These are phyloP conservation scores for Trichomonas tenax DNA, from an alignment of 208 protist genomes.

Conservation along the genomic window DNA sequence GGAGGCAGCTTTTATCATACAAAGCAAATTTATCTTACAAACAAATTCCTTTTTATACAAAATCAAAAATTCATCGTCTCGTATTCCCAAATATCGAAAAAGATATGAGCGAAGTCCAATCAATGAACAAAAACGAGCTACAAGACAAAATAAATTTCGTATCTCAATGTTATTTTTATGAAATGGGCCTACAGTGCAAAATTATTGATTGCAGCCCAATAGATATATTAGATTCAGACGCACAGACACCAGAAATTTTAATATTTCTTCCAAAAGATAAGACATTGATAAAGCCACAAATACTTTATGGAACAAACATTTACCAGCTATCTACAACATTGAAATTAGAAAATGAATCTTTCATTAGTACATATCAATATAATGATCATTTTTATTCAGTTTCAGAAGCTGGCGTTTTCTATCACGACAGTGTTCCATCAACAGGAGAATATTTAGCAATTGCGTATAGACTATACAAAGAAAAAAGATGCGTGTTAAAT, in stretches of 20 bases:
- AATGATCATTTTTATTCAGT: not conserved
- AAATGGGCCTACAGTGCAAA: not conserved
- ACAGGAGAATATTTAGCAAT: not conserved
- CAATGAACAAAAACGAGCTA: not conserved
- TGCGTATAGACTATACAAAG: not conserved
- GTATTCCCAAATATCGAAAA: not conserved
- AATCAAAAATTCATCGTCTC: not conserved
- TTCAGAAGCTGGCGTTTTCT: not conserved
- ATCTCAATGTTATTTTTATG: not conserved
- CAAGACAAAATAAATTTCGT: not conserved
- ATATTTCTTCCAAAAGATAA: not conserved
- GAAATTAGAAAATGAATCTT: not conserved
- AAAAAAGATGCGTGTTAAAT: not conserved
- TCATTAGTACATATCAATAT: not conserved
- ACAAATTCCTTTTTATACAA: not conserved
- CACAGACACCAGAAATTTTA: not conserved
- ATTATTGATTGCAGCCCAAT: not conserved
- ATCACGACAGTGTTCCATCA: not conserved
- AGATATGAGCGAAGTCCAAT: not conserved
- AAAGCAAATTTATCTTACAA: not conserved
- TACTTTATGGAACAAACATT: not conserved
- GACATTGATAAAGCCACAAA: not conserved
- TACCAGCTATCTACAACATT: not conserved
- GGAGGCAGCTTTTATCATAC: not conserved
- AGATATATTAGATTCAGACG: not conserved